phyloP scores from a whole-genome alignment of 225 moss, liverwort and hornwort species.

The Rhytidiadelphus loreus region DNA sequence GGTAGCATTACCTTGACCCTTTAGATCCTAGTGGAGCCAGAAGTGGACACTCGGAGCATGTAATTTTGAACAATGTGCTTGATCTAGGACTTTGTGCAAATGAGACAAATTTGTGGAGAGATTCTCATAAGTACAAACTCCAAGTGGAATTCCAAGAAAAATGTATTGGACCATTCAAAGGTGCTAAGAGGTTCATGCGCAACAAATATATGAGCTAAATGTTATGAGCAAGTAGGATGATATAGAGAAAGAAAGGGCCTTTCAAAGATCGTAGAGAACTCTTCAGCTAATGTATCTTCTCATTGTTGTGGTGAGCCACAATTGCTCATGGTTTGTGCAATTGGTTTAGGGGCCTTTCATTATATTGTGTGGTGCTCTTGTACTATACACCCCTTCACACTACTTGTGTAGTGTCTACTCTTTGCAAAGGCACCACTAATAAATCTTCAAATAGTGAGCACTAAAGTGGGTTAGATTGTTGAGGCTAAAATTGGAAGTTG shows the following conservation, averaged over 20 bases:
- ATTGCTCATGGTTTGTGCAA: neutral
- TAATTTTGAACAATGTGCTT: neutral
- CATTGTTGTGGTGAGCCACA: accelerated
- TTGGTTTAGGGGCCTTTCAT: accelerated
- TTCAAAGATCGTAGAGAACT: accelerated
- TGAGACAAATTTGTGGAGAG: neutral
- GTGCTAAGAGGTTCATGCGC: too few relatives aligned
- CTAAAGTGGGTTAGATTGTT: neutral
- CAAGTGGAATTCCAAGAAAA: neutral
- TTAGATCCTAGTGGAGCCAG: accelerated
- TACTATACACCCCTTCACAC: neutral
- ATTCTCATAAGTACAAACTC: neutral
- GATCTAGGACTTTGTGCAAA: neutral
- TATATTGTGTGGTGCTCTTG: neutral
- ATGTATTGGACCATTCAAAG: too few relatives aligned
- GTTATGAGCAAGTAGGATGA: too few relatives aligned
- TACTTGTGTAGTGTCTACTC: neutral
- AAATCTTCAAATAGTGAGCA: neutral
- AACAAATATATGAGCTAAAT: neutral
- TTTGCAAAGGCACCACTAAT: neutral
- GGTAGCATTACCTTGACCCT: neutral
- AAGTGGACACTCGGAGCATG: neutral
- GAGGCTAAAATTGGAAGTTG: neutral
- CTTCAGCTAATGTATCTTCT: accelerated
- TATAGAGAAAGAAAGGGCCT: too few relatives aligned